Evolutionary conservation across 129 eudicot genomes (phyloP).

Genomic region (Flaveria bidentis): DNA sequence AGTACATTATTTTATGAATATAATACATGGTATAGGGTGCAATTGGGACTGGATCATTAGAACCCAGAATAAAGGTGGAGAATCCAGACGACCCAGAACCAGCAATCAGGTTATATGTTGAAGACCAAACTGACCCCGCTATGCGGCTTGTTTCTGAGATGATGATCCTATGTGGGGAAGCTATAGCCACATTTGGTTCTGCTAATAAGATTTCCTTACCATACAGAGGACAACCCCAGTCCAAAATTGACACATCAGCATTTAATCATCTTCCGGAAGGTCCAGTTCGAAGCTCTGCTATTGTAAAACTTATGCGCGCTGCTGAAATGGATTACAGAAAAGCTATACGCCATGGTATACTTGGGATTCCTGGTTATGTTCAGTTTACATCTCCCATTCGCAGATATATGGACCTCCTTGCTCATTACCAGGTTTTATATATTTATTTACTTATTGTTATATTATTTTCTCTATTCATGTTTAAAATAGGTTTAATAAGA

Average conservation of each 20-base stretch:
- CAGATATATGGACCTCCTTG: slow-evolving; percentile 97
- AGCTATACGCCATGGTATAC: slow-evolving; percentile 81
- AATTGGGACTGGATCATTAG: slow-evolving; percentile 67
- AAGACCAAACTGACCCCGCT: slow-evolving; percentile 86
- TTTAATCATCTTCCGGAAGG: slow-evolving; percentile 97
- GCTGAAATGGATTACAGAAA: slow-evolving; percentile 96
- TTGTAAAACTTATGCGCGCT: slow-evolving; percentile 78
- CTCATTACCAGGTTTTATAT: slow-evolving; percentile 83
- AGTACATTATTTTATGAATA: background rate
- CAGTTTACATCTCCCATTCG: slow-evolving; percentile 98
- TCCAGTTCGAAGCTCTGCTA: slow-evolving; percentile 82
- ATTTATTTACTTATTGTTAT: background rate
- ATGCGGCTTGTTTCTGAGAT: slow-evolving; percentile 96
- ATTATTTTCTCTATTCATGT: background rate
- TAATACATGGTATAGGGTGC: slow-evolving; percentile 68
- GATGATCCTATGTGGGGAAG: slow-evolving; percentile 99
- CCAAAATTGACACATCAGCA: slow-evolving; percentile 69
- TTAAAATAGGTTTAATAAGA: background rate
- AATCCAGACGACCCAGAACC: slow-evolving; percentile 97
- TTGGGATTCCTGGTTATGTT: slow-evolving; percentile 97
- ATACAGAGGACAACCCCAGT: slow-evolving; percentile 91
- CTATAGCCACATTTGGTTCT: slow-evolving; percentile 82
- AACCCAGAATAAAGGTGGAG: slow-evolving; percentile 80
- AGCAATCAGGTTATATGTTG: slow-evolving; percentile 74
- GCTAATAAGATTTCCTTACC: slow-evolving; percentile 71